Evolutionary conservation across 352 stramenopile species (phyloP), one percentile per base, ranked within the genome.

Genomic region (Phytophthora ramorum): DNA sequence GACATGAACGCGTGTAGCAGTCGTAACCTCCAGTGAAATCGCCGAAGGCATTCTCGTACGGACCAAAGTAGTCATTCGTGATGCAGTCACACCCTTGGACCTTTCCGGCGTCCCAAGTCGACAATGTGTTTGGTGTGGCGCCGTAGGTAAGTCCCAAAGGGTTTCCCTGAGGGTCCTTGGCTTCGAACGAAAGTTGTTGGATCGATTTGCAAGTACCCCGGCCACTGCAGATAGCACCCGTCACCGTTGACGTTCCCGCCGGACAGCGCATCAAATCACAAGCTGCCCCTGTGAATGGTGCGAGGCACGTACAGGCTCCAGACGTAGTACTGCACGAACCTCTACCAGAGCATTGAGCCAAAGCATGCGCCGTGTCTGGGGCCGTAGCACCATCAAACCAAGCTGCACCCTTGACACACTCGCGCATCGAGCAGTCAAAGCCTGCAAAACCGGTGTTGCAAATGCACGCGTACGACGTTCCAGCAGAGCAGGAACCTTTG

Each of bases 1-100:
- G 92, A 63, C 95, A 99, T 58, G 92, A 94, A 17, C 82, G 75
- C 35, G 81, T 58, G 14, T 76, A 83, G 79, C 96, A 98, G 44
- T 89, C 75, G 50, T 85, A 88, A 22, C 74, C 71, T 3, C 65
- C 71, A 7, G 58, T 73, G 51, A 86, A 81, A 41, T 88, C 81
- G 13, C 82, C 78, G 14, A 79, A 75, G 3, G 79, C 81, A 2
- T 75, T 76, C 2, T 82, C 65, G 71, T 88, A 93, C 19, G 81
- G 79, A 0, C 85, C 85, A 63, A 91, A 79, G 73, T 91, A 93
- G 54, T 81, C 76, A 40, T 87, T 76, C 14, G 74, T 75, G 14
- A 64, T 57, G 54, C 85, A 93, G 46, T 85, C 73, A 60, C 93
- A 98, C 35, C 88, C 89, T 56, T 97, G 91, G 47, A 90, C 90